Evolutionary conservation across 192 early-diverging fungal genomes (phyloP).

Genomic region (Backusella tuberculispora): DNA sequence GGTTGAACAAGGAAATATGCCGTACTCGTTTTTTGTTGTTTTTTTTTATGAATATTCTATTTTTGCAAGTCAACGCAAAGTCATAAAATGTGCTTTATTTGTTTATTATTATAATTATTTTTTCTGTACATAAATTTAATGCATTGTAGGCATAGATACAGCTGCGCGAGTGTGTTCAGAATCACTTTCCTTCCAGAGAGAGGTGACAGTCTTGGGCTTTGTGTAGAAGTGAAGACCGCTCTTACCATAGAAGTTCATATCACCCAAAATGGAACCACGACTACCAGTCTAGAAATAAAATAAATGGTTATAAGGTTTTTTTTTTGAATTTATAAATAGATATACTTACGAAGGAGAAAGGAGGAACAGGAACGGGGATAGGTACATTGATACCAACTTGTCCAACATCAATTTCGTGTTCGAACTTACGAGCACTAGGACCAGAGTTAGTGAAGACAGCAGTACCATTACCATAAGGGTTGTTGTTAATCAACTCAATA

Average conservation of each 20-base stretch:
- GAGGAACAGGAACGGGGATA: constrained; percentile 95
- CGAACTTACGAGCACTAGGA: constrained; percentile 84
- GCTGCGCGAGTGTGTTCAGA: constrained; percentile 63
- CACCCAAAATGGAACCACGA: constrained; percentile 89
- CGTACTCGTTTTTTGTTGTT: not conserved
- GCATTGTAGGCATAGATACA: constrained; percentile 87
- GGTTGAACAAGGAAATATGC: not conserved
- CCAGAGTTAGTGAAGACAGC: constrained; percentile 93
- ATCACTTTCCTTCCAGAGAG: constrained; percentile 91
- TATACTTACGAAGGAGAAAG: constrained; percentile 80
- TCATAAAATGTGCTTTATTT: not conserved
- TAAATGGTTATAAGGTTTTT: not conserved
- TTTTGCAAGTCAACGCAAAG: not conserved
- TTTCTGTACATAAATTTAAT: not conserved
- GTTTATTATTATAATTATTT: not conserved
- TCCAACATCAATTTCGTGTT: constrained; percentile 87
- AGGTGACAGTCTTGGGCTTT: constrained; percentile 91
- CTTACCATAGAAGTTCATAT: constrained; percentile 92
- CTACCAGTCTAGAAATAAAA: constrained; percentile 65
- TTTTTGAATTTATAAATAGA: not conserved
- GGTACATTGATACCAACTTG: constrained; percentile 92
- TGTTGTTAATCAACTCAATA: constrained; percentile 86
- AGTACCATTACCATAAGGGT: constrained; percentile 87
- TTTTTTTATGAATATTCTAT: not conserved
- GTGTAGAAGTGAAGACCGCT: constrained; percentile 87